A percentile compares a stretch with the other conserved stretches of the same genome.
Evolutionary conservation across 192 early-diverging fungal genomes (phyloP).

Genomic region (Backusella mclennaniae): DNA sequence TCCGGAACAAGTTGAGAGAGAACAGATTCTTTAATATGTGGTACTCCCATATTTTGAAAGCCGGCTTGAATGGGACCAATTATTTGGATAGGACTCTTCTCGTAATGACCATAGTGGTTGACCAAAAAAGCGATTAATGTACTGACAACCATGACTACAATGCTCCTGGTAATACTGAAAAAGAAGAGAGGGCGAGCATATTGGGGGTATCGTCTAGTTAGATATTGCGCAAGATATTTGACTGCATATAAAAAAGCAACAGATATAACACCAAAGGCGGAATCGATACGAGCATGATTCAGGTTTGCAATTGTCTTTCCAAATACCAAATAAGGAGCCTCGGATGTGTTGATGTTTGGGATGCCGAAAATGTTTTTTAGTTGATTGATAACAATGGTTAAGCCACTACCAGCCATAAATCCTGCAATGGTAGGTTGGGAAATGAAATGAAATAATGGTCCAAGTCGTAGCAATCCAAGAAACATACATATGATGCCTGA

Average conservation of each 20-base stretch:
- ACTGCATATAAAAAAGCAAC: conserved; percentile 41
- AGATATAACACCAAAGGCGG: conserved; percentile 57
- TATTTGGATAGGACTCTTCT: conserved; percentile 54
- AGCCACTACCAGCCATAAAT: conserved; percentile 83
- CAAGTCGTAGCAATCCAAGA: conserved; percentile 80
- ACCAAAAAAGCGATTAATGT: conserved; percentile 69
- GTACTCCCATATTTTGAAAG: conserved; percentile 61
- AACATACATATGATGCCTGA: conserved; percentile 68
- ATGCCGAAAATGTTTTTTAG: conserved; percentile 68
- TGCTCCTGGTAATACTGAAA: conserved; percentile 69
- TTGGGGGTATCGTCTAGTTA: conserved; percentile 46
- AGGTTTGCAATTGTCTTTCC: conserved; percentile 56
- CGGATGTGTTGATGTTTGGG: conserved; percentile 69
- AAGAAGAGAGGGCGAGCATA: conserved; percentile 55
- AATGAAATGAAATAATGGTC: conserved; percentile 87
- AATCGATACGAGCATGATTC: conserved; percentile 50
- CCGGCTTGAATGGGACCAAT: conserved; percentile 75
- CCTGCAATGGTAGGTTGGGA: conserved; percentile 80
- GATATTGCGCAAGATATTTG: conserved; percentile 33
- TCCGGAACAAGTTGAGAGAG: conserved; percentile 51
- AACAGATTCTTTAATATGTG: conserved; percentile 47
- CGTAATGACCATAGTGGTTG: conserved; percentile 38
- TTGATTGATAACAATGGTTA: conserved; percentile 81
- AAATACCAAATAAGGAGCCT: conserved; percentile 73
- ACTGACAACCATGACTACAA: conserved; percentile 73